Base-by-base conservation (phyloP, 2,329 filamentous ascomycete genomes). In the Zasmidium angulare region DNA sequence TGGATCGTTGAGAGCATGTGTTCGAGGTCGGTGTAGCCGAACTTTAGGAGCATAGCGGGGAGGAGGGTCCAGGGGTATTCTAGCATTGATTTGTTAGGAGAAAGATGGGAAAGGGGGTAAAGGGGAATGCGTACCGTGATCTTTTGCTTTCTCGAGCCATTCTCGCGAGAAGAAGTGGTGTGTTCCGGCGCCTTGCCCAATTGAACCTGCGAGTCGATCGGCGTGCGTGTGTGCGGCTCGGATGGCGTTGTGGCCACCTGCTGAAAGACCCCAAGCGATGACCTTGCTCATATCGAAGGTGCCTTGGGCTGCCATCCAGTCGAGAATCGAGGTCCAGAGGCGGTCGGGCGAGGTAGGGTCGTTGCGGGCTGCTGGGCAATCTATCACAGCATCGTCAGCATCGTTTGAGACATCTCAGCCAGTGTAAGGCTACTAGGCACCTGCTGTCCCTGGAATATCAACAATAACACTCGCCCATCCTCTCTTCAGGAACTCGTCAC, bases 201-300 rank as follows among this genome's bases (percentile, higher is more conserved):
- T 78, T 21, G 74, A 74, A 0, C 86, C 87, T 0, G 75, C 72
- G 20, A 90, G 73, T 10, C 75, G 72, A 0, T 77, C 70, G 19
- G 76, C 75, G 70, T 89, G 87, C n/a, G 86, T 89, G 71, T 89
- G 85, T 48, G 87, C 86, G n/a, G 85, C 79, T 19, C 87, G 82
- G 47, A 72, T 68, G 20, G 87, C 86, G 73, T 89, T 88, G 77
- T 89, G 89, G 0, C 87, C 87, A 26, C 87, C 87, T 0, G 82
- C 79, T 63, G 83, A 86, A 31, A 89, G 74, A 0, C 87, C 87
- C 86, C 87, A 89, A 50, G 81, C 83, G 61, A 86, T 73, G 7
- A 90, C 74, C 31, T 78, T 80, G 1, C 68, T 65, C 79, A 82
- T 82, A 69, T 89, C 81, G 66, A 89, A 85, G 26, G 76, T 69